Evolutionary conservation across 73 alveolate genomes (phyloP).

Genomic region (Effrenium voratum): DNA sequence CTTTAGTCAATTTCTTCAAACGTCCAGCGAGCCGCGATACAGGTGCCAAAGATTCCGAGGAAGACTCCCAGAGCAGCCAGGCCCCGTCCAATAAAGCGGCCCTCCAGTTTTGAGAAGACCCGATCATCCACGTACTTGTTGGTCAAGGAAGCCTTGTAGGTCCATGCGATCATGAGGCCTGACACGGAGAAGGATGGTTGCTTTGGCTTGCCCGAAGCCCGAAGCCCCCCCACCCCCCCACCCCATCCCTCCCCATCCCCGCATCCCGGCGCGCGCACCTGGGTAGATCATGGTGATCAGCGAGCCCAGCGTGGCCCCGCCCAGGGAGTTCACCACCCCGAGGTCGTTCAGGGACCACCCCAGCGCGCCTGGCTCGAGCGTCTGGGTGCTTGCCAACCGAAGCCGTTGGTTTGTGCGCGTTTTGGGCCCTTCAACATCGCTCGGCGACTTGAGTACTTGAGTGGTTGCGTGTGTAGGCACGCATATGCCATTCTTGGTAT

Average conservation of each 20-base stretch:
- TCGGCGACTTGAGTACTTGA: no score
- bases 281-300: constrained; percentile 49
- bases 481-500: no score
- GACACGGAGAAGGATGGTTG: background rate
- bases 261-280: background rate
- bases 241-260: background rate
- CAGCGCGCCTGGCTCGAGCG: constrained; percentile 16
- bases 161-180: constrained; percentile 74
- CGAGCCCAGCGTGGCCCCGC: constrained; percentile 68
- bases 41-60: constrained; percentile 49
- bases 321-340: constrained; percentile 74
- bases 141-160: background rate
- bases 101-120: constrained; percentile 37
- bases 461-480: no score
- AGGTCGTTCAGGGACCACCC: constrained; percentile 53
- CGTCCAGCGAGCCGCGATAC: background rate
- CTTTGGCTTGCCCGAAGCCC: background rate
- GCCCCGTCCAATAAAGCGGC: background rate
- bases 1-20: no score
- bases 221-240: background rate
- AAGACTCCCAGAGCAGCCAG: constrained; percentile 5
- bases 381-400: no score
- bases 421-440: no score
- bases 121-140: background rate
- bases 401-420: no score